phyloP scores from a whole-genome alignment of 805 yeast genomes.

The Yarrowia yakushimensis region DNA sequence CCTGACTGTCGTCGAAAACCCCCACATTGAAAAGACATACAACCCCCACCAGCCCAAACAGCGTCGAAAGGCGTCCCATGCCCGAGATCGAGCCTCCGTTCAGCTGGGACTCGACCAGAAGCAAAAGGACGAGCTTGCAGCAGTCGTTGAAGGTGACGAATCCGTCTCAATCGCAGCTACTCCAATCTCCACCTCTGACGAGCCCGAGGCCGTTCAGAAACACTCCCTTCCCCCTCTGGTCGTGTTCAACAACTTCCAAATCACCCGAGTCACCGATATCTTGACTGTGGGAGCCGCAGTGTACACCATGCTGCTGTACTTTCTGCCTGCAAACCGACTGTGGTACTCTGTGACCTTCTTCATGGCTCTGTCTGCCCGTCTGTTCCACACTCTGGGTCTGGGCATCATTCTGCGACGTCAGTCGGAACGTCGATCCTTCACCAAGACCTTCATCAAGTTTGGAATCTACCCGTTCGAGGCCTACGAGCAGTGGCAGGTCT shows the following conservation, averaged over 20 bases:
- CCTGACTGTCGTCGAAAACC: conserved; percentile 71
- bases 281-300: conserved; percentile 44
- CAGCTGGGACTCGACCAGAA: conserved; percentile 6
- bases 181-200: background rate
- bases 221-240: conserved; percentile 42
- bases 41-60: conserved; percentile 33
- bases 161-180: background rate
- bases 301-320: conserved; percentile 42
- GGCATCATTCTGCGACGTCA: conserved; percentile 55
- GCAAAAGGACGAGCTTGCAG: background rate
- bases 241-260: conserved; percentile 59
- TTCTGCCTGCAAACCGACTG: conserved; percentile 35
- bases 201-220: conserved; percentile 10
- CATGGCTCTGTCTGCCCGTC: conserved; percentile 44
- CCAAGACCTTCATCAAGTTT: conserved; percentile 59
- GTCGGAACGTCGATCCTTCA: conserved; percentile 58
- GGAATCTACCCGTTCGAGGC: conserved; percentile 64
- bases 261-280: conserved; percentile 60
- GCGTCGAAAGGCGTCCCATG: conserved; percentile 27
- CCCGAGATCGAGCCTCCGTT: background rate
- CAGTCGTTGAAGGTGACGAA: conserved; percentile 20
- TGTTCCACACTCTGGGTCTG: conserved; percentile 50
- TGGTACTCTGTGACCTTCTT: conserved; percentile 40
- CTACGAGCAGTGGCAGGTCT: conserved; percentile 66
- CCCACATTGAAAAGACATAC: conserved; percentile 78